A percentile compares a stretch with the other conserved stretches of the same genome.
These are phyloP conservation scores for Pleomassaria siparia DNA, from an alignment of 2,329 filamentous ascomycete species.

Conservation along the genomic window DNA sequence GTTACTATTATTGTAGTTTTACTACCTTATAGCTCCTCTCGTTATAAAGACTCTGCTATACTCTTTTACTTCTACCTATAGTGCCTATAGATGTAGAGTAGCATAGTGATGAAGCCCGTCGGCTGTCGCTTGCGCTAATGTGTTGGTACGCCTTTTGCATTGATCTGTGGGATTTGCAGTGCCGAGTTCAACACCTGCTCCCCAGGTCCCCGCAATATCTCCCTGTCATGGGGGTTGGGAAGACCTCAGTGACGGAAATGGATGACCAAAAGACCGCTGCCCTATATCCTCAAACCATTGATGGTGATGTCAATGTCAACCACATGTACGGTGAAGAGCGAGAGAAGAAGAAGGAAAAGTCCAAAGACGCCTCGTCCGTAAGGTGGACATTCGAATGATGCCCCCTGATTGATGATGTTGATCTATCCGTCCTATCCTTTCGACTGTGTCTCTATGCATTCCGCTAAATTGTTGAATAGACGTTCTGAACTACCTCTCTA, in stretches of 20 bases:
- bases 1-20: too few relatives aligned
- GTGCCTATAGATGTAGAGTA: too few relatives aligned
- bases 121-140: not conserved
- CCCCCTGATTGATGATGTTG: slow-evolving; percentile 66
- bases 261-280: not conserved
- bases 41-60: too few relatives aligned
- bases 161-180: not conserved
- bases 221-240: not conserved
- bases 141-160: not conserved
- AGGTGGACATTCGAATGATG: slow-evolving; percentile 67
- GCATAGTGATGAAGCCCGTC: not conserved
- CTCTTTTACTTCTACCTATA: too few relatives aligned
- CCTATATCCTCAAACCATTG: slow-evolving; percentile 9
- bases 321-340: slow-evolving; percentile 10
- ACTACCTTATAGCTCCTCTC: too few relatives aligned
- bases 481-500: slow-evolving; percentile 13
- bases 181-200: not conserved
- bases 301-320: slow-evolving; percentile 8
- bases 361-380: slow-evolving; percentile 68
- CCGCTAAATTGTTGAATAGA: slow-evolving; percentile 4
- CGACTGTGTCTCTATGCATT: not conserved
- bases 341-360: slow-evolving; percentile 48
- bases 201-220: not conserved
- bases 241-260: not conserved
- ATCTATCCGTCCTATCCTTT: slow-evolving; percentile 43